Evolutionary conservation across 1,139 yeast genomes (phyloP), one percentile per base, ranked within the genome.

Genomic region (Saccharomyces hybrid): DNA sequence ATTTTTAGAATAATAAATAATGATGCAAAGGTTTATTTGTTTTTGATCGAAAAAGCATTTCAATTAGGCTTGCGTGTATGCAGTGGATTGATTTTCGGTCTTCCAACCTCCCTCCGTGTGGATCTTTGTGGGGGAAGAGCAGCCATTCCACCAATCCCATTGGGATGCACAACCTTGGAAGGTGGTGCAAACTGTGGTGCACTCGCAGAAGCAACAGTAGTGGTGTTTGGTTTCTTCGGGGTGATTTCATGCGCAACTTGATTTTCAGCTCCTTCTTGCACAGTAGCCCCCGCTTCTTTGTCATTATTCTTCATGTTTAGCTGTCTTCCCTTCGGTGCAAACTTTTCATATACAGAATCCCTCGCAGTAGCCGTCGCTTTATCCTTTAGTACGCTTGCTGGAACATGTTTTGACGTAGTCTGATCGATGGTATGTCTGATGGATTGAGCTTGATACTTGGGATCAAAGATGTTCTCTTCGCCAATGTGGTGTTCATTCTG

Each of bases 351-450:
- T 4, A 61, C 49, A 4, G 61, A 48, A 13, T 61, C 63, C 52
- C 68, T 60, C 5, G 64, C 51, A 32, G 48, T 52, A 14, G 58
- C 55, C 7, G 61, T 50, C 5, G 65, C 66, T 49, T 60, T 65
- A 46, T 65, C 69, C 49, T 62, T 63, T 32, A 66, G 53, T 1
- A 57, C 55, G 34, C 61, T 61, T 3, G 58, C 58, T 23, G 70
- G 68, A 6, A 69, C 56, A 50, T 59, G 71, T 51, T 63, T 64
- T 1, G 72, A 69, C 5, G 68, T 63, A 6, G 65, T 59, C 57
- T 69, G 72, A 53, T 69, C 72, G 16, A 68, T 58, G 1, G 70
- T 68, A 50, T 67, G 70, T 49, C 59, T 65, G n/a, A 69, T 63
- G 1, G 71, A 68, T 48, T 66, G 69, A 1, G 72, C 67, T 52